These are phyloP conservation scores for Glonium stellatum DNA, from an alignment of 495 filamentous ascomycete species.

Conservation along the genomic window DNA sequence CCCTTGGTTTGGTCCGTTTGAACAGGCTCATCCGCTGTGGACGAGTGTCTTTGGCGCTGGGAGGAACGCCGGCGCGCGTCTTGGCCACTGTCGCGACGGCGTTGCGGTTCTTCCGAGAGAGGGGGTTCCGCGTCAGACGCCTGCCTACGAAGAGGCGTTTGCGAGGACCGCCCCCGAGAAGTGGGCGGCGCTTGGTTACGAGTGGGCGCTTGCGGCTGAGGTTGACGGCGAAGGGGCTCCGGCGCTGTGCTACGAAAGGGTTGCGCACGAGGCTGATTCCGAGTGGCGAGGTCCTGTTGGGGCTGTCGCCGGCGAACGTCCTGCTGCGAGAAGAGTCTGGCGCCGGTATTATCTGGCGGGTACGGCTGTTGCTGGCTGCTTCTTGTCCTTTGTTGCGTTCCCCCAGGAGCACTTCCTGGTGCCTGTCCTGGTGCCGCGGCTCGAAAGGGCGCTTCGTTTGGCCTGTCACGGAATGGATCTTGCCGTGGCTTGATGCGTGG, in stretches of 20 bases:
- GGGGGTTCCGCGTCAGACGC: conserved; percentile 8
- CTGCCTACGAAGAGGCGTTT: conserved; percentile 10
- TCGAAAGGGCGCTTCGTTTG: background rate
- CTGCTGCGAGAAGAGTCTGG: too few species aligned
- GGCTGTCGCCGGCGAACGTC: too few species aligned
- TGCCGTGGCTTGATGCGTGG: background rate
- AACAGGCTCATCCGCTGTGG: too few species aligned
- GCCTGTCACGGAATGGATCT: background rate
- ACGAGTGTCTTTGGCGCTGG: too few species aligned
- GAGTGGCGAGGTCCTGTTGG: conserved; percentile 7
- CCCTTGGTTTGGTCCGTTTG: too few species aligned
- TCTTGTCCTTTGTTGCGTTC: conserved; percentile 3
- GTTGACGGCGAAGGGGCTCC: conserved; percentile 18
- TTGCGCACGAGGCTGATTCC: background rate
- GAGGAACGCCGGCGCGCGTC: background rate
- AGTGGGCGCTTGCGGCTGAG: conserved; percentile 7
- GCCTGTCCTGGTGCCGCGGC: conserved; percentile 4
- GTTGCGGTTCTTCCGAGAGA: conserved; percentile 10
- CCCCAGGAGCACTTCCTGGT: conserved; percentile 3
- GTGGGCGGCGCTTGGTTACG: conserved; percentile 14
- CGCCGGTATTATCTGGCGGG: too few species aligned
- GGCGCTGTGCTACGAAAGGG: conserved; percentile 12
- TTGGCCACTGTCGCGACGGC: background rate
- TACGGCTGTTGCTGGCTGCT: background rate
- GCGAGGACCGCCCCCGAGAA: conserved; percentile 12